Percentiles rank a stretch among this genome's conserved stretches.
Evolutionary conservation across 768 basidiomycete genomes (phyloP).

Genomic region (Collybia sp.): DNA sequence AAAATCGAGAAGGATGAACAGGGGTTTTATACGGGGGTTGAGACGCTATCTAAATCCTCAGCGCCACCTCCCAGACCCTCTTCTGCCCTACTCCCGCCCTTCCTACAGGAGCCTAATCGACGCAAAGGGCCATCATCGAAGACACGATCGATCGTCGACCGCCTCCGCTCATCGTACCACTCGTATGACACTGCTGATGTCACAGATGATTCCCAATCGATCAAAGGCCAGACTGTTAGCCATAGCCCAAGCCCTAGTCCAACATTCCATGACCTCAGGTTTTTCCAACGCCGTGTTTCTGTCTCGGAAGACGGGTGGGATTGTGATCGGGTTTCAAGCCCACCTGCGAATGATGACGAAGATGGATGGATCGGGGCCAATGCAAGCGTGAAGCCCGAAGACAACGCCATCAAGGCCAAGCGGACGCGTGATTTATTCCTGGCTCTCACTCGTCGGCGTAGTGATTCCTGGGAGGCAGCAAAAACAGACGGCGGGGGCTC

Average conservation of each 20-base stretch:
- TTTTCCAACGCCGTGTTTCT: constrained; percentile 27
- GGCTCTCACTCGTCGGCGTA: constrained; percentile 34
- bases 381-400: constrained; percentile 14
- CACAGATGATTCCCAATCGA: constrained; percentile 1
- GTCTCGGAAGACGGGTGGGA: constrained; percentile 37
- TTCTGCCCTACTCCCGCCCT: constrained; percentile 40
- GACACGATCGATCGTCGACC: constrained; percentile 58
- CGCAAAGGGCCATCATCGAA: constrained; percentile 42
- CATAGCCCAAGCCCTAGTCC: constrained; percentile 29
- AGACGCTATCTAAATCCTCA: constrained; percentile 17
- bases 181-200: constrained; percentile 3
- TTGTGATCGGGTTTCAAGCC: constrained; percentile 24
- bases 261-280: constrained; percentile 20
- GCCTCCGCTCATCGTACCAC: constrained; percentile 34
- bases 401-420: constrained; percentile 27
- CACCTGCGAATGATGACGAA: constrained; percentile 32
- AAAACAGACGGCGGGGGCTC: constrained; percentile 9
- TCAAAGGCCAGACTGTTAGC: constrained; percentile 17
- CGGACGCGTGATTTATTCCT: constrained; percentile 38
- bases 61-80: constrained; percentile 24
- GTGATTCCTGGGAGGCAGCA: constrained; percentile 26
- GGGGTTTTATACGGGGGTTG: constrained; percentile 44
- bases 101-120: constrained; percentile 37
- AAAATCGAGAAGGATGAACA: constrained; percentile 50
- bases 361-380: constrained; percentile 40